Evolutionary conservation across 306 rosid species (phyloP).

Genomic region (Vigna mungo): DNA sequence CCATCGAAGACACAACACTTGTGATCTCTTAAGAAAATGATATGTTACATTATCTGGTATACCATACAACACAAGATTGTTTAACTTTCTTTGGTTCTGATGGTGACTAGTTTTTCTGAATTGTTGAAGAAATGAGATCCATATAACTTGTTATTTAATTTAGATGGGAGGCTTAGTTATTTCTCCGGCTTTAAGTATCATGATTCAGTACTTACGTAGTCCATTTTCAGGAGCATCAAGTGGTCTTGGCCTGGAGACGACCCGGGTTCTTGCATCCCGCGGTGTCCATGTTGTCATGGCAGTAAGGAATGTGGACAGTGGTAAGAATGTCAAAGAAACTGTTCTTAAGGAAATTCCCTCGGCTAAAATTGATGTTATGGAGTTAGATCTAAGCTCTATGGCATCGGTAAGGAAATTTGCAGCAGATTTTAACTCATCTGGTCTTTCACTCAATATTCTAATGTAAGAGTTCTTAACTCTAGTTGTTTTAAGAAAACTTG

Average conservation of each 20-base stretch:
- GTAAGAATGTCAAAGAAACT: constrained; percentile 55
- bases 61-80: not conserved
- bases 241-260: constrained; percentile 81
- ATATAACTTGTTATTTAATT: not conserved
- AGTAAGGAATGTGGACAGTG: constrained; percentile 69
- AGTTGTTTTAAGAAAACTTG: not conserved
- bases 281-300: constrained; percentile 89
- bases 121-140: not conserved
- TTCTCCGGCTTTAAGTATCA: not conserved
- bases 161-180: not conserved
- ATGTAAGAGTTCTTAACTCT: constrained; percentile 56
- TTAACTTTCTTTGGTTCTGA: constrained; percentile 21
- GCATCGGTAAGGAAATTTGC: constrained; percentile 80
- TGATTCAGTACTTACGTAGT: constrained; percentile 11
- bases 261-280: constrained; percentile 73
- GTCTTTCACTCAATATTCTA: constrained; percentile 68
- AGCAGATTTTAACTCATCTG: constrained; percentile 64
- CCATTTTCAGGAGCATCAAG: constrained; percentile 78
- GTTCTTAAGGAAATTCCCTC: constrained; percentile 62
- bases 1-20: not conserved
- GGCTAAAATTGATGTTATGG: constrained; percentile 71
- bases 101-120: not conserved
- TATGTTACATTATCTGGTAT: not conserved
- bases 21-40: not conserved
- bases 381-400: constrained; percentile 76